phyloP scores from a whole-genome alignment of 805 yeast genomes.

The Saturnispora zaruensis region DNA sequence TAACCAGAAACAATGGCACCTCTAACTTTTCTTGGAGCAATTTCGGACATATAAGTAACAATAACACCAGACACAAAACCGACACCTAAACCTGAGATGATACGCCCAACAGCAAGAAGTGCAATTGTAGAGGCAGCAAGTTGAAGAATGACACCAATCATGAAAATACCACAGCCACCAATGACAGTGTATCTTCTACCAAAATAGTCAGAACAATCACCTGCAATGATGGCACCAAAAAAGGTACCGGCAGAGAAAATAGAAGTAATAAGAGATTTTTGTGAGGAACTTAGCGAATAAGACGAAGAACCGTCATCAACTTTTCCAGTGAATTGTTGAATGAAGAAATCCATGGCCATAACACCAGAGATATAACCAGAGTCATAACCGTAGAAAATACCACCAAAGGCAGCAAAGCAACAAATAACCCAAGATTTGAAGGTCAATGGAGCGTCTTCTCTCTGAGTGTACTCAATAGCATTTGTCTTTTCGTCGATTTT shows the following conservation, averaged over 20 bases:
- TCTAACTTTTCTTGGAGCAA: conserved; percentile 88
- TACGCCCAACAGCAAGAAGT: conserved; percentile 78
- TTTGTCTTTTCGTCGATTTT: background rate
- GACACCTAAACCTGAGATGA: conserved; percentile 92
- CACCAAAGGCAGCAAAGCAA: conserved; percentile 60
- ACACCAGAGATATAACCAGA: conserved; percentile 72
- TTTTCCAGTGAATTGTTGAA: conserved; percentile 40
- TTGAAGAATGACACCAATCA: conserved; percentile 51
- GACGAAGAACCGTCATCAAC: conserved; percentile 28
- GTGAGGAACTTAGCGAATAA: conserved; percentile 36
- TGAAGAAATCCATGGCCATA: conserved; percentile 50
- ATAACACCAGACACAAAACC: conserved; percentile 91
- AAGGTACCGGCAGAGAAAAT: conserved; percentile 66
- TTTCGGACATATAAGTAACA: conserved; percentile 86
- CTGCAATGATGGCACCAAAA: conserved; percentile 52
- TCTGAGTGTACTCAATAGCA: background rate
- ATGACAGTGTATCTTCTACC: conserved; percentile 53
- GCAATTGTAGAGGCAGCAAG: conserved; percentile 60
- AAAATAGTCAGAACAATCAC: conserved; percentile 44
- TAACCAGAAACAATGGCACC: conserved; percentile 87
- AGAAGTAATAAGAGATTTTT: conserved; percentile 55
- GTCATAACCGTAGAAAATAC: conserved; percentile 71
- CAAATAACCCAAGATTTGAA: conserved; percentile 25
- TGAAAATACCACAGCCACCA: conserved; percentile 43
- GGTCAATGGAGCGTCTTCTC: background rate